A percentile compares a stretch with the other conserved stretches of the same genome.
These are phyloP conservation scores for Backusella circina DNA, from an alignment of 192 early-diverging fungal genomes.

Conservation along the genomic window DNA sequence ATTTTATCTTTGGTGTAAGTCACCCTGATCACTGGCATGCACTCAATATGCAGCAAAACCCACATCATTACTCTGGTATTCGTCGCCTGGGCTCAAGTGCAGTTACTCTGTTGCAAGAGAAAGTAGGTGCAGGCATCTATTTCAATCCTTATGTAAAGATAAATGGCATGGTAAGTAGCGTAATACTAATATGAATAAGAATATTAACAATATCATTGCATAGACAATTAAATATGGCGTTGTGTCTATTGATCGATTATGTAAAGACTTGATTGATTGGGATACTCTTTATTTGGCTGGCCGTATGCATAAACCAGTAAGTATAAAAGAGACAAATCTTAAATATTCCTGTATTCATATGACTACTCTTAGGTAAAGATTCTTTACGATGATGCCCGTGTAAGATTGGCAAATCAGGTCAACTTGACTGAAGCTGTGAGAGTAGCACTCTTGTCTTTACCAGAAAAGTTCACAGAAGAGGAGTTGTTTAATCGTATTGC, in stretches of 20 bases:
- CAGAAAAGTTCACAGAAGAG: constrained; percentile 73
- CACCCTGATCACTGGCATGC: constrained; percentile 98
- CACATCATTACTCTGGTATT: constrained; percentile 87
- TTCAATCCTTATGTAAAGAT: constrained; percentile 93
- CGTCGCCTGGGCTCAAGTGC: constrained; percentile 68
- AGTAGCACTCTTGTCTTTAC: constrained; percentile 79
- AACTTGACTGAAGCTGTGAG: constrained; percentile 86
- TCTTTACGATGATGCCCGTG: constrained; percentile 69
- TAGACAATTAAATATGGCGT: constrained; percentile 95
- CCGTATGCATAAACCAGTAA: constrained; percentile 94
- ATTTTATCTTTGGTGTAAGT: constrained; percentile 93
- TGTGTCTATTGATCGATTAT: constrained; percentile 83
- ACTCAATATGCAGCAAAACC: constrained; percentile 90
- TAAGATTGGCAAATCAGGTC: constrained; percentile 72
- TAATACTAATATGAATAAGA: not conserved
- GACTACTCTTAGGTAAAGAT: constrained; percentile 59
- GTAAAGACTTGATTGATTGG: constrained; percentile 91
- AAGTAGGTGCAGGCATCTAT: constrained; percentile 88
- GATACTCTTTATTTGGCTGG: constrained; percentile 94
- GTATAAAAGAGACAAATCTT: not conserved
- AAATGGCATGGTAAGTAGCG: constrained; percentile 77
- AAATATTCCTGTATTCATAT: no score
- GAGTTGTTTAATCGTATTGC: constrained; percentile 84
- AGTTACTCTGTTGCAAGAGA: constrained; percentile 75
- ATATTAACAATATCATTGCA: not conserved